phyloP scores from a whole-genome alignment of 352 stramenopile genomes.

The Phytophthora colocasiae region DNA sequence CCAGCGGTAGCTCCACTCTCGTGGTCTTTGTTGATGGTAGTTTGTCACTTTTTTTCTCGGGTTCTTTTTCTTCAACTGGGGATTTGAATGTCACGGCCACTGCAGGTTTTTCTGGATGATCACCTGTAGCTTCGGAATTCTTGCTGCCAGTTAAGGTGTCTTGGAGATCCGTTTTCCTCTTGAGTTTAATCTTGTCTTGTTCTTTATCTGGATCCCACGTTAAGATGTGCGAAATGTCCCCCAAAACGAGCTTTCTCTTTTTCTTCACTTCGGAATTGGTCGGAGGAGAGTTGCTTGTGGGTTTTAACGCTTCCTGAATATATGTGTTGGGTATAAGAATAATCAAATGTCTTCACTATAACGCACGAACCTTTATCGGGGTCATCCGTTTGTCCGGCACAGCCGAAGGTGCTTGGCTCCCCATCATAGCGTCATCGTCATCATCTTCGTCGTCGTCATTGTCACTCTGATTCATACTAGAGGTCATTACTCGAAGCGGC shows the following conservation, averaged over 20 bases:
- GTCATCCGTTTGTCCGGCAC: conserved; percentile 28
- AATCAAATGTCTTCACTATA: neutral
- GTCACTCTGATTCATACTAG: conserved; percentile 30
- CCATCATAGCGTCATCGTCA: conserved; percentile 49
- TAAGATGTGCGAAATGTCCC: conserved; percentile 35
- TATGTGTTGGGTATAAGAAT: neutral
- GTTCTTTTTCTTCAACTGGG: conserved; percentile 9
- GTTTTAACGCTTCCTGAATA: conserved; percentile 6
- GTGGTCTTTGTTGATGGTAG: conserved; percentile 1
- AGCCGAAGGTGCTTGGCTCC: conserved; percentile 21
- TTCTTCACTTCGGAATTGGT: conserved; percentile 16
- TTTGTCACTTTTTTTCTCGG: conserved; percentile 10
- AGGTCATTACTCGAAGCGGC: conserved; percentile 59
- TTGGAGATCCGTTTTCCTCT: conserved; percentile 5
- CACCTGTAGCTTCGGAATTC: conserved; percentile 1
- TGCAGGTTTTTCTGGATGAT: conserved; percentile 12
- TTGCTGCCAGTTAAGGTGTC: neutral
- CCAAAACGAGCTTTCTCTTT: conserved; percentile 31
- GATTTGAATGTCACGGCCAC: conserved; percentile 1
- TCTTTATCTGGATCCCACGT: conserved; percentile 33
- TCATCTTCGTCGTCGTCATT: conserved; percentile 54
- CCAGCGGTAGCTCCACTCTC: neutral
- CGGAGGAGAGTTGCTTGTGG: conserved; percentile 1
- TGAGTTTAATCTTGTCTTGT: conserved; percentile 1
- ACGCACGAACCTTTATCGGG: conserved; percentile 32